Evolutionary conservation across 805 yeast species (phyloP), one percentile per base, ranked within the genome.

Genomic region (Kodamaea neixiangensis): DNA sequence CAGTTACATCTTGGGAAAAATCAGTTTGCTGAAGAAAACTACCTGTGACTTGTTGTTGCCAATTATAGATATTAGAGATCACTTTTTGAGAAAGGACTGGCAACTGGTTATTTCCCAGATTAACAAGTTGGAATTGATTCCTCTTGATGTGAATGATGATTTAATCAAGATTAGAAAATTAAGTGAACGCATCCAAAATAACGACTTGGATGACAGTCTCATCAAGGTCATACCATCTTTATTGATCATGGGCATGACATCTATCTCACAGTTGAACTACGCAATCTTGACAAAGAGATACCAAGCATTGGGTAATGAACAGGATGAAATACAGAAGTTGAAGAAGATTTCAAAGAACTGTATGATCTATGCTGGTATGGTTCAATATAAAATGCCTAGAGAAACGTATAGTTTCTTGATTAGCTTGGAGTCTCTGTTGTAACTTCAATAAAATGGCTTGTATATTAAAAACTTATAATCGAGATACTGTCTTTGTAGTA

Each of bases 361-460:
- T 67, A 90, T 92, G 91, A 82, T 92, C 2, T 93, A 87, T 66
- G 96, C 97, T 5, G 98, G 97, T 54, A 87, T 93, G 85, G 86
- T 92, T 34, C 96, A 89, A 69, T 91, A 88, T 69, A 85, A 87
- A 65, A 89, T 92, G 96, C 96, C 97, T 7, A 70, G 86, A 51
- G 96, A 89, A 59, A 85, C 89, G 0, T 89, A 87, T 64, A 82
- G 88, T 58, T 77, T 83, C 39, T 72, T 88, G 61, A 82, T 87
- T 29, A 81, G 78, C 54, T 68, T 88, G 51, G 96, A 88, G 63
- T 64, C 76, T 14, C 72, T 66, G 68, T 63, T 73, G 41, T 69
- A 62, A 44, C 19, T 20, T 15, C 13, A 38, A 18, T 11, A 14
- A 17, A 5, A 43, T 19, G 33, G 38, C 39, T 25, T 15, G 21